Conservation (phyloP, 2,329 filamentous ascomycete genomes). For the Gyromitra esculenta region DNA sequence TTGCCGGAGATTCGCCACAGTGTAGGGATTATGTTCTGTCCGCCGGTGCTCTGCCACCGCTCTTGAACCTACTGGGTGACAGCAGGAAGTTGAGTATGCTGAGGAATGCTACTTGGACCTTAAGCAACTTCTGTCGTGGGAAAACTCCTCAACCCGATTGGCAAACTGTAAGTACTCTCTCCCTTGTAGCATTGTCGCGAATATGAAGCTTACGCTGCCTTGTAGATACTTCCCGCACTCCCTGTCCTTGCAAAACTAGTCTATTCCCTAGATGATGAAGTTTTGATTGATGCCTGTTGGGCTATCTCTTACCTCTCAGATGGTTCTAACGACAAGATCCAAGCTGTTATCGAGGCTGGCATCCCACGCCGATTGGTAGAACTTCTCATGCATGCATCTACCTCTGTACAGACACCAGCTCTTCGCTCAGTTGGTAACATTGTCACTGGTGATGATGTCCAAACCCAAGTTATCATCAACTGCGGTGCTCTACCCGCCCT, state of each 20-base stretch:
- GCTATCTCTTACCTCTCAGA: slow-evolving; percentile 98
- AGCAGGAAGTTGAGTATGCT: slow-evolving; percentile 99
- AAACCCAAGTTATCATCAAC: slow-evolving; percentile 99
- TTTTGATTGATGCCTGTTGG: slow-evolving; percentile 99
- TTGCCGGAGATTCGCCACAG: slow-evolving; percentile 95
- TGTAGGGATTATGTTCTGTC: slow-evolving; percentile 96
- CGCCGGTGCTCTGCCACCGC: slow-evolving; percentile 87
- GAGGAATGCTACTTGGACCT: slow-evolving; percentile 96
- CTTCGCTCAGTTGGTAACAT: slow-evolving; percentile 98
- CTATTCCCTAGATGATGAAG: slow-evolving; percentile 97
- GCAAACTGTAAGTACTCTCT: slow-evolving; percentile 76
- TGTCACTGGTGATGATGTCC: slow-evolving; percentile 96
- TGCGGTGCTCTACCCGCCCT: slow-evolving; percentile 91
- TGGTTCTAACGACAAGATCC: slow-evolving; percentile 98
- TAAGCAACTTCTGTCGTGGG: slow-evolving; percentile 99
- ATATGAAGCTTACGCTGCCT: slow-evolving; percentile 56
- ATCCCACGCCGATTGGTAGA: slow-evolving; percentile 96
- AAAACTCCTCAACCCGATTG: slow-evolving; percentile 99
- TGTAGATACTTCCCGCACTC: slow-evolving; percentile 88
- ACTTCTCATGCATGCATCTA: slow-evolving; percentile 96
- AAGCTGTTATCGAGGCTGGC: slow-evolving; percentile 97
- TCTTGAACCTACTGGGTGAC: slow-evolving; percentile 89
- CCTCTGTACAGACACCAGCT: slow-evolving; percentile 96
- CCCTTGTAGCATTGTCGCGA: slow-evolving; percentile 28
- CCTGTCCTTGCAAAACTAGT: slow-evolving; percentile 96